Conservation (phyloP, 2,329 filamentous ascomycete genomes). For the Pseudogymnoascus sp. region DNA sequence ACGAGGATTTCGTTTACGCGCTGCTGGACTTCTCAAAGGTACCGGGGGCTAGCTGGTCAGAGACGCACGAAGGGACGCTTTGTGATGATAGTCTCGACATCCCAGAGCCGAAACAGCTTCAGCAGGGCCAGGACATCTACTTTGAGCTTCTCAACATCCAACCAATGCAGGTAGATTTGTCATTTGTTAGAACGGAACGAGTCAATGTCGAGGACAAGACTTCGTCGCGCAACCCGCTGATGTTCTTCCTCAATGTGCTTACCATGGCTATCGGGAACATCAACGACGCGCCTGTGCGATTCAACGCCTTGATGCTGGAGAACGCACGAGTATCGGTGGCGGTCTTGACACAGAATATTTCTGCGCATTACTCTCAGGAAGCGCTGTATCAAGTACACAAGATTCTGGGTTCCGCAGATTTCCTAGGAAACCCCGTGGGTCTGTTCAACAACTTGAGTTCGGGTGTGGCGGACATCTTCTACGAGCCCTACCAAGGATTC, state of each 20-base stretch:
- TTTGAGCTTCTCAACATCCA: constrained; percentile 96
- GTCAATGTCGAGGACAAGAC: constrained; percentile 95
- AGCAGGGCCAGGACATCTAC: constrained; percentile 89
- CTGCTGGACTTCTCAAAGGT: constrained; percentile 92
- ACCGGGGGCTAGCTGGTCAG: constrained; percentile 80
- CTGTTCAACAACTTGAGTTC: constrained; percentile 98
- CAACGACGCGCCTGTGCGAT: constrained; percentile 89
- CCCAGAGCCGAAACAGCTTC: constrained; percentile 79
- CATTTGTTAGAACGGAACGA: constrained; percentile 92
- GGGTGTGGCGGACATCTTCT: constrained; percentile 96
- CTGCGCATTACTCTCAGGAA: constrained; percentile 94
- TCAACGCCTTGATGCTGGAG: constrained; percentile 91
- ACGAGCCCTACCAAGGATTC: constrained; percentile 96
- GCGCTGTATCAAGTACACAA: constrained; percentile 94
- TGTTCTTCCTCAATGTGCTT: constrained; percentile 98
- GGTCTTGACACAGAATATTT: constrained; percentile 76
- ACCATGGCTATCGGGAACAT: constrained; percentile 99
- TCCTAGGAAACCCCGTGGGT: constrained; percentile 93
- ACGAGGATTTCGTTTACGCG: constrained; percentile 97
- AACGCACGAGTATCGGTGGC: constrained; percentile 87
- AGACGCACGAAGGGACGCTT: constrained; percentile 68
- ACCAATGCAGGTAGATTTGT: constrained; percentile 95
- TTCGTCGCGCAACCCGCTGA: constrained; percentile 83
- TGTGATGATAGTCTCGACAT: constrained; percentile 89
- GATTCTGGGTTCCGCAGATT: constrained; percentile 93